A percentile compares a stretch with the other conserved stretches of the same genome.
Conservation (phyloP, 2,329 filamentous ascomycete species). For the Fusarium verrucosum region DNA sequence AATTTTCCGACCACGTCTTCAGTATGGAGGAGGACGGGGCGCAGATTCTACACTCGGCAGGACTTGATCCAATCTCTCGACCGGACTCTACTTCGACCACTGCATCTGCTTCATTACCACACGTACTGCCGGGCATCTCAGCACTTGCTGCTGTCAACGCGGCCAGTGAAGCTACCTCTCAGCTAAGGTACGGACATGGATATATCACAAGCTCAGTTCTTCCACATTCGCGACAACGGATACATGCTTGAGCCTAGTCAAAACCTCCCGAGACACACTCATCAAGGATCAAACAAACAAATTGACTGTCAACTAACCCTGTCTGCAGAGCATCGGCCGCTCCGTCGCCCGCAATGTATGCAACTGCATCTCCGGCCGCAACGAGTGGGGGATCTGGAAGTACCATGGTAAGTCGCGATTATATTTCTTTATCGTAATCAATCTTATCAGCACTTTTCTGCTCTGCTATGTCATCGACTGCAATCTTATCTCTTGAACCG, state of each 20-base stretch:
- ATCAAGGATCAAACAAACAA: not conserved
- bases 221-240: not conserved
- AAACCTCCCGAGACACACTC: not conserved
- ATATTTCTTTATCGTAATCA: constrained; percentile 19
- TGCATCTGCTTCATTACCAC: constrained; percentile 53
- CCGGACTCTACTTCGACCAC: constrained; percentile 61
- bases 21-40: constrained; percentile 58
- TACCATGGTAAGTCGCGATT: constrained; percentile 51
- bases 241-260: not conserved
- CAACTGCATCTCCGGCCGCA: constrained; percentile 52
- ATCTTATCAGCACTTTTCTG: constrained; percentile 9
- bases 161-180: constrained; percentile 53
- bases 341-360: constrained; percentile 41
- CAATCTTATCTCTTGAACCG: constrained; percentile 19
- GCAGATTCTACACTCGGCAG: constrained; percentile 52
- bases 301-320: constrained; percentile 30
- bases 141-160: constrained; percentile 55
- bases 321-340: constrained; percentile 32
- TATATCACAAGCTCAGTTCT: not conserved
- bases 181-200: constrained; percentile 56
- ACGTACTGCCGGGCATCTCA: constrained; percentile 57
- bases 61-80: constrained; percentile 59
- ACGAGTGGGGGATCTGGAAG: constrained; percentile 52
- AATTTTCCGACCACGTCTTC: not conserved
- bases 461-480: constrained; percentile 12